Evolutionary conservation across 2,329 filamentous ascomycete genomes (phyloP).

Genomic region (Plectosphaerella cucumerina): DNA sequence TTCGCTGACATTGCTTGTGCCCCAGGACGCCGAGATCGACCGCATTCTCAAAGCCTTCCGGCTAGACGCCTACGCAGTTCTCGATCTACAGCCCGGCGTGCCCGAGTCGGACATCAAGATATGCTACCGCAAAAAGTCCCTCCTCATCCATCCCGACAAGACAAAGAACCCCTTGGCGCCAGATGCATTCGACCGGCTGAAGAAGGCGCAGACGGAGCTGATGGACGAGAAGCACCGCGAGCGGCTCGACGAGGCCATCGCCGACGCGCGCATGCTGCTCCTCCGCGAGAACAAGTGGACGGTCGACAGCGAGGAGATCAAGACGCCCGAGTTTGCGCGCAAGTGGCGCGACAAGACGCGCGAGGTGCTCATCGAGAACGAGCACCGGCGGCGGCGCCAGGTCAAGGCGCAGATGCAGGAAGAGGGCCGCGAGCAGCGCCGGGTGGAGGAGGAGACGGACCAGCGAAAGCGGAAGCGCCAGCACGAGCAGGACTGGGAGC

Average conservation of each 20-base stretch:
- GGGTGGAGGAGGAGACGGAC: slow-evolving; percentile 80
- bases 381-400: slow-evolving; percentile 78
- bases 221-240: slow-evolving; percentile 91
- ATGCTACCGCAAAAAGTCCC: slow-evolving; percentile 93
- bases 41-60: slow-evolving; percentile 89
- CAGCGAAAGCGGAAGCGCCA: slow-evolving; percentile 81
- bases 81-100: slow-evolving; percentile 92
- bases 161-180: slow-evolving; percentile 86
- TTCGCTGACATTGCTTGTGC: not conserved
- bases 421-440: slow-evolving; percentile 83
- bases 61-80: slow-evolving; percentile 77
- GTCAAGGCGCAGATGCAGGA: slow-evolving; percentile 94
- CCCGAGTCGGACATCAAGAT: slow-evolving; percentile 95
- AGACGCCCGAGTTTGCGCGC: slow-evolving; percentile 75
- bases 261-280: slow-evolving; percentile 89
- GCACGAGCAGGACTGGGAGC: slow-evolving; percentile 93
- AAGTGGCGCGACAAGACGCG: slow-evolving; percentile 90
- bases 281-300: slow-evolving; percentile 95
- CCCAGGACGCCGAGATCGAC: slow-evolving; percentile 88
- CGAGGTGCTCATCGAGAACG: slow-evolving; percentile 87
- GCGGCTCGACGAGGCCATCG: slow-evolving; percentile 88
- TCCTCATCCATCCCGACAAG: slow-evolving; percentile 98
- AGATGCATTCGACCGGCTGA: slow-evolving; percentile 93
- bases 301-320: slow-evolving; percentile 79
- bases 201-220: slow-evolving; percentile 87